These are phyloP conservation scores for Ophiostoma sp. DNA, from an alignment of 2,329 filamentous ascomycete genomes.

Conservation along the genomic window DNA sequence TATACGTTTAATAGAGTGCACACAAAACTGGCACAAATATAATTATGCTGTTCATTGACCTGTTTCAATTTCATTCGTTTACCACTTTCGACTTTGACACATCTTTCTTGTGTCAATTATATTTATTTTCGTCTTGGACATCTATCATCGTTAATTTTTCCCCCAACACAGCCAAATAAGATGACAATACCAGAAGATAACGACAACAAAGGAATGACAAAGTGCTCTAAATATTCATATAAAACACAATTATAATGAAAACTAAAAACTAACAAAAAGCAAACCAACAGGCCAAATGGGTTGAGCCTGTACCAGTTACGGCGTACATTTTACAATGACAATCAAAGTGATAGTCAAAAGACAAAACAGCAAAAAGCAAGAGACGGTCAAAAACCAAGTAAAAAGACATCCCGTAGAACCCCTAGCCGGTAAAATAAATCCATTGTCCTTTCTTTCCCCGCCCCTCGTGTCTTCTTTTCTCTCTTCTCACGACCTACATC, in stretches of 20 bases:
- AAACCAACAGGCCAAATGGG: background rate
- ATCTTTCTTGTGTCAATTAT: no score
- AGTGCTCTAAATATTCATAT: background rate
- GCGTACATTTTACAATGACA: slow-evolving; percentile 7
- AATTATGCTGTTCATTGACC: background rate
- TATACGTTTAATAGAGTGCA: slow-evolving; percentile 11
- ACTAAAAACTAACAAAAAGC: background rate
- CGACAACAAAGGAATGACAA: background rate
- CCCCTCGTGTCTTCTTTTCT: background rate
- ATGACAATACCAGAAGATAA: background rate
- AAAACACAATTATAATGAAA: background rate
- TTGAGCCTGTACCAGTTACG: background rate
- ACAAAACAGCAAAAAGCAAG: background rate
- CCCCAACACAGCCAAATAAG: background rate
- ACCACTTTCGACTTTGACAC: no score
- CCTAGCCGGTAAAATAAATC: slow-evolving; percentile 8
- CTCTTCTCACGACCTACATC: background rate
- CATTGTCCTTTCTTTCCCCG: background rate
- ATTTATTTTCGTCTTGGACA: background rate
- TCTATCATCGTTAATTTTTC: background rate
- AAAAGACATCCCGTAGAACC: slow-evolving; percentile 11
- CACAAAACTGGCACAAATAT: background rate
- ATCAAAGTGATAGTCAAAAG: background rate
- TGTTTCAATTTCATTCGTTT: background rate
- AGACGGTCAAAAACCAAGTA: background rate